Base-by-base conservation (phyloP, 805 yeast genomes). In the Pachysolen tannophilus region DNA sequence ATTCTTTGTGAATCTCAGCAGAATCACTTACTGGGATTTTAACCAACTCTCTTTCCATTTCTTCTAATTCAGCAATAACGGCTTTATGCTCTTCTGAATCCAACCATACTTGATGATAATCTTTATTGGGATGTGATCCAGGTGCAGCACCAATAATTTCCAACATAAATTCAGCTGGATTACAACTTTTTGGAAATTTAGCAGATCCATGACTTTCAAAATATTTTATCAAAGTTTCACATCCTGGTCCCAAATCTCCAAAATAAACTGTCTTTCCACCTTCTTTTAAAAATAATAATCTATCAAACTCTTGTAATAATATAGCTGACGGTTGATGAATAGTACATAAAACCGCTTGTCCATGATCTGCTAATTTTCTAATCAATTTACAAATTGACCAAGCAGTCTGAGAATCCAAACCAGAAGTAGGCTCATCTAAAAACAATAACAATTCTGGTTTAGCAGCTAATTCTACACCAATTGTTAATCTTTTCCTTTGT, bases 321-420 rank as follows among this genome's bases (percentile, higher is more conserved):
- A 80, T 66, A 35, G 94, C 88, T 7, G 92, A 82, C 49, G 94
- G 94, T 58, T 82, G 94, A 58, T 82, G 92, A 46, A 82, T 82
- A 19, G 94, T 82, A 62, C 79, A 73, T 44, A 75, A 58, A 43
- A 75, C 62, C 18, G 76, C 72, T 46, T 70, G 76, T 15, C 76
- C 76, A 39, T 68, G 60, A 43, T 67, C 65, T 5, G 69, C 76
- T 49, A 65, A 64, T 44, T 61, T 64, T 46, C 69, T 65, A 58
- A 68, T 67, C 51, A 74, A 61, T 45, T 69, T 65, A 44, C 73
- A 64, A 45, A 75, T 67, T 15, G 79, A 69, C 75, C 77, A 66
- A 11, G 81, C 79, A 32, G 79, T 69, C 46, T 68, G 71, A 6
- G 79, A 69, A 46, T 73, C 79, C 39, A 73, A 54, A 35, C 80